Evolutionary conservation across 495 filamentous ascomycete genomes (phyloP).

Genomic region (Apiosordaria backusii): DNA sequence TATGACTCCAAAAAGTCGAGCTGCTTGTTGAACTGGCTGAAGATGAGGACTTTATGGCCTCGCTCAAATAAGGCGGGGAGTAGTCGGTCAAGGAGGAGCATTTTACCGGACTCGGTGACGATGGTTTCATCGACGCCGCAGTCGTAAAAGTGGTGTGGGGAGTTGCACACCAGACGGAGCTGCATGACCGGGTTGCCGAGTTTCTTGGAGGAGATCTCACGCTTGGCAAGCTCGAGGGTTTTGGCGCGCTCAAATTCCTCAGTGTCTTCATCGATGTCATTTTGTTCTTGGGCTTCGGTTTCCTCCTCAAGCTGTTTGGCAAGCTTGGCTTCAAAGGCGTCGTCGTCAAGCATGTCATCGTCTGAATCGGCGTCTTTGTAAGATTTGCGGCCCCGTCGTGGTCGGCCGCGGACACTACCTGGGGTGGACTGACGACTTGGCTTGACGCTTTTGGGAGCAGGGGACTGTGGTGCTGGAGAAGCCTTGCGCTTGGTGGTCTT

Average conservation of each 20-base stretch:
- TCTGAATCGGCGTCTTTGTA: constrained; percentile 52
- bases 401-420: constrained; percentile 45
- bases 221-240: constrained; percentile 76
- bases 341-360: constrained; percentile 74
- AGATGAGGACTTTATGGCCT: constrained; percentile 89
- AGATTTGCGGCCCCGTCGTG: constrained; percentile 38
- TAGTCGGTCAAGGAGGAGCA: constrained; percentile 86
- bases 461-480: constrained; percentile 30
- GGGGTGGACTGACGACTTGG: constrained; percentile 71
- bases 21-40: constrained; percentile 93
- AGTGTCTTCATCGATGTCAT: not conserved
- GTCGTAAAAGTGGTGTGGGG: constrained; percentile 94
- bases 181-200: constrained; percentile 94
- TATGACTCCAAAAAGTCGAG: constrained; percentile 90
- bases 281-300: constrained; percentile 34
- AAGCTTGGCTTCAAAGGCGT: constrained; percentile 67
- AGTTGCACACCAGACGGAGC: constrained; percentile 87
- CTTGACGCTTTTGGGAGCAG: constrained; percentile 63
- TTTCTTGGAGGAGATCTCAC: constrained; percentile 86
- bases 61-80: constrained; percentile 69
- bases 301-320: constrained; percentile 56
- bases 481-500: constrained; percentile 45
- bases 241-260: constrained; percentile 61
- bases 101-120: constrained; percentile 85
- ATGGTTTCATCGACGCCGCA: constrained; percentile 71